Conservation (phyloP, 352 stramenopile genomes). For the Globisporangium iwayamae region DNA sequence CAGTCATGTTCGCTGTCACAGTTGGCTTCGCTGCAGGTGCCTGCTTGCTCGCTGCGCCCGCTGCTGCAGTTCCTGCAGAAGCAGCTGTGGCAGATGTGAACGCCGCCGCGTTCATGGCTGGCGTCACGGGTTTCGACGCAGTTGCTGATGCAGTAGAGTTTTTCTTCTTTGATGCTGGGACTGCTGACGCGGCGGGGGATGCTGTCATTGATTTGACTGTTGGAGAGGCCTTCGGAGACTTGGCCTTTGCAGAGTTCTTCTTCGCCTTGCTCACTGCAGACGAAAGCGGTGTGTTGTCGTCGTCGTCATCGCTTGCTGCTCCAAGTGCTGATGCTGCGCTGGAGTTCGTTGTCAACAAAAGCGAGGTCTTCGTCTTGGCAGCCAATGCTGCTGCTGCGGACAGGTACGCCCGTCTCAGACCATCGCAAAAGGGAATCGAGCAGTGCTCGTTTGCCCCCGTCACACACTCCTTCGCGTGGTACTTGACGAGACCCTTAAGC, state of each 20-base stretch:
- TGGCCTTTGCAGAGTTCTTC: constrained; percentile 48
- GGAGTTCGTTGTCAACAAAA: constrained; percentile 12
- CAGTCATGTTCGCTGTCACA: constrained; percentile 58
- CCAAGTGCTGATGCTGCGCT: constrained; percentile 12
- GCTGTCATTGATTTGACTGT: constrained; percentile 12
- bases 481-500: constrained; percentile 80
- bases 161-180: constrained; percentile 28
- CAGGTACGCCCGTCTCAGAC: constrained; percentile 55
- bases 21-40: constrained; percentile 28
- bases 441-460: constrained; percentile 65
- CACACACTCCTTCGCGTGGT: constrained; percentile 75
- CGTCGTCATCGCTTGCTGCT: constrained; percentile 48
- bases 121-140: constrained; percentile 16
- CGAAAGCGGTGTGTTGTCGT: constrained; percentile 71
- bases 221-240: constrained; percentile 52
- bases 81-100: constrained; percentile 11
- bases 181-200: constrained; percentile 1
- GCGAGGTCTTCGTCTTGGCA: constrained; percentile 30
- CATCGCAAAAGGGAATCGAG: constrained; percentile 82
- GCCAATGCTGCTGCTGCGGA: constrained; percentile 33
- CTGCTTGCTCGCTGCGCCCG: constrained; percentile 22
- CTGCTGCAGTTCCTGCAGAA: background rate
- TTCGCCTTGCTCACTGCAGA: constrained; percentile 67
- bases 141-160: constrained; percentile 5
- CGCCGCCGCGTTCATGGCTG: no score